Evolutionary conservation across 1,284 basidiomycete genomes (phyloP).

Genomic region (Cryptococcus sp.): DNA sequence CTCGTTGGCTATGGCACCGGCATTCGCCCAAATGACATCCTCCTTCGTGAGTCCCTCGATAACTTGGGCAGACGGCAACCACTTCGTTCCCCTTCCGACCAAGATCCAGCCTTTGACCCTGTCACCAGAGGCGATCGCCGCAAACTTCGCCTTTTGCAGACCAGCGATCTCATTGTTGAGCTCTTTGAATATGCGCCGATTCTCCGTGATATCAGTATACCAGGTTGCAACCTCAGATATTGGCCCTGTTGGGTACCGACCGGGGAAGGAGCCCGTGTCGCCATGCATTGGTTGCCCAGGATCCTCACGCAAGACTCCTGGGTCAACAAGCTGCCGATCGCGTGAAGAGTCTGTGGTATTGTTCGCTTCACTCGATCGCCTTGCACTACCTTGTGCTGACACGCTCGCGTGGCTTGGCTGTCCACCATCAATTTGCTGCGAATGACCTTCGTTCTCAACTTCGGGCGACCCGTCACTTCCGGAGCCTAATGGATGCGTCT

Average conservation of each 20-base stretch:
- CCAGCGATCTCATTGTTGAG: conserved; percentile 70
- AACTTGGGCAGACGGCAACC: conserved; percentile 64
- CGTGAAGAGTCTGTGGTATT: no score
- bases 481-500: no score
- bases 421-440: no score
- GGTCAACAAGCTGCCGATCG: no score
- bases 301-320: no score
- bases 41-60: conserved; percentile 76
- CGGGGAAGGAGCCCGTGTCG: no score
- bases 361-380: no score
- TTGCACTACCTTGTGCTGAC: no score
- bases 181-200: conserved; percentile 62
- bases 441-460: neutral
- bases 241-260: neutral
- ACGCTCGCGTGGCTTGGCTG: no score
- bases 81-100: conserved; percentile 66
- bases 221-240: conserved; percentile 2
- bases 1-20: conserved; percentile 61
- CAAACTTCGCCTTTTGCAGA: conserved; percentile 64
- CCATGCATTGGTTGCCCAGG: no score
- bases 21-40: conserved; percentile 73
- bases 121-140: conserved; percentile 66
- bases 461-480: no score
- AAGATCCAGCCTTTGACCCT: conserved; percentile 69
- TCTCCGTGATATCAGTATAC: conserved; percentile 67